Conservation (phyloP, 2,329 filamentous ascomycete genomes). For the Exserohilum rostratum region DNA sequence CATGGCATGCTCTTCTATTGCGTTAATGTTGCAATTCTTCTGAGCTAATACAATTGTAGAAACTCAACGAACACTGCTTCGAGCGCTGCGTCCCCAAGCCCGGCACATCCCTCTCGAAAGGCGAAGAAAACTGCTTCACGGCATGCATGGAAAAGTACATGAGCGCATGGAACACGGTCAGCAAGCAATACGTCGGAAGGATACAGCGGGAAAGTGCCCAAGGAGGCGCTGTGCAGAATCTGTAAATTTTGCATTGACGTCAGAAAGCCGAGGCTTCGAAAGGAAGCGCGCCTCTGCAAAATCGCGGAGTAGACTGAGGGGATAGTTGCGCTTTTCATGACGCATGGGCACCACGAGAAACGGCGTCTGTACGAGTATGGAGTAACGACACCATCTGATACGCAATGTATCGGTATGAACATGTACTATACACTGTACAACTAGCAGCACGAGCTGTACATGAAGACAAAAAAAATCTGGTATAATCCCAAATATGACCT, state of each 20-base stretch:
- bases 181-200: constrained; percentile 56
- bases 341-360: not conserved
- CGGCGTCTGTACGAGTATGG: constrained; percentile 5
- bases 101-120: constrained; percentile 56
- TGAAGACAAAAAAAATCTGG: constrained; percentile 1
- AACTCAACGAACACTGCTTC: constrained; percentile 64
- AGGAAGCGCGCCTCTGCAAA: not conserved
- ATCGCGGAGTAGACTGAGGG: not conserved
- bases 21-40: not conserved
- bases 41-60: constrained; percentile 25
- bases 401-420: not conserved
- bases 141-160: constrained; percentile 64
- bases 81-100: constrained; percentile 61
- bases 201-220: constrained; percentile 52
- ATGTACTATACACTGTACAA: constrained; percentile 37
- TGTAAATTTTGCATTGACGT: constrained; percentile 8
- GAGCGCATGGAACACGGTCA: constrained; percentile 59
- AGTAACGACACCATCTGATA: not conserved
- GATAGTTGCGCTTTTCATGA: not conserved
- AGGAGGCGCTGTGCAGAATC: constrained; percentile 10
- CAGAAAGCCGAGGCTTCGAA: not conserved
- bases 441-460: constrained; percentile 12
- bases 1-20: not conserved
- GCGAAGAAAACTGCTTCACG: constrained; percentile 58
- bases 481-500: constrained; percentile 6